These are phyloP conservation scores for Casaregolazyma suthepensis DNA, from an alignment of 1,139 yeast genomes.

Conservation along the genomic window DNA sequence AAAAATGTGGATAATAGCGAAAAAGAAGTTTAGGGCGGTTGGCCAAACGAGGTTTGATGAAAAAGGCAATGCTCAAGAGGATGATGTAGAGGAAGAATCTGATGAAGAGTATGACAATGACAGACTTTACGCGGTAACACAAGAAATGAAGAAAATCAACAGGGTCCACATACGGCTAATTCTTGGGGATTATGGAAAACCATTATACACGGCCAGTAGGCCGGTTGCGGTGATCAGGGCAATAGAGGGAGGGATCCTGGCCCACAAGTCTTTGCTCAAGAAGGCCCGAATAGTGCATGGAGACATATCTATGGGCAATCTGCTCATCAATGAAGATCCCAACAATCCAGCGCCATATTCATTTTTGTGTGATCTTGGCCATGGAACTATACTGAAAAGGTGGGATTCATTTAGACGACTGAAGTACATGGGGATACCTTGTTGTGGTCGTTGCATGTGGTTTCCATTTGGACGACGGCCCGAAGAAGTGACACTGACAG, in stretches of 20 bases:
- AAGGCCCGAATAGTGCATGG: background rate
- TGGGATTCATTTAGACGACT: background rate
- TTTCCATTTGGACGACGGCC: background rate
- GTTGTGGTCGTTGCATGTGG: too few species aligned
- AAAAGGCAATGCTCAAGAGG: too few species aligned
- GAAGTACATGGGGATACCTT: background rate
- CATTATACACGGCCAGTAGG: background rate
- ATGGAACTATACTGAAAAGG: background rate
- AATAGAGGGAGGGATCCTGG: background rate
- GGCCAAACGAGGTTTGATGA: too few species aligned
- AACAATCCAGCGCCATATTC: background rate
- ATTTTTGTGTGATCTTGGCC: background rate
- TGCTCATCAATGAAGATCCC: background rate
- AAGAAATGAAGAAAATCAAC: background rate
- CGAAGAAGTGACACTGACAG: background rate
- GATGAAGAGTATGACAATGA: too few species aligned
- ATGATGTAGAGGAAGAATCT: too few species aligned
- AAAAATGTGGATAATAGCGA: background rate
- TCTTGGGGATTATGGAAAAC: background rate
- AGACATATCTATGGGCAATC: background rate
- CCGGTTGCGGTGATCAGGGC: background rate
- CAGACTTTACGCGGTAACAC: too few species aligned
- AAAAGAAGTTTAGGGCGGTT: background rate
- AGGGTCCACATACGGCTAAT: background rate
- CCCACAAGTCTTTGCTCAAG: background rate